Base-by-base conservation (phyloP, 164 flowering plant genomes). In the Vitis labrusca region DNA sequence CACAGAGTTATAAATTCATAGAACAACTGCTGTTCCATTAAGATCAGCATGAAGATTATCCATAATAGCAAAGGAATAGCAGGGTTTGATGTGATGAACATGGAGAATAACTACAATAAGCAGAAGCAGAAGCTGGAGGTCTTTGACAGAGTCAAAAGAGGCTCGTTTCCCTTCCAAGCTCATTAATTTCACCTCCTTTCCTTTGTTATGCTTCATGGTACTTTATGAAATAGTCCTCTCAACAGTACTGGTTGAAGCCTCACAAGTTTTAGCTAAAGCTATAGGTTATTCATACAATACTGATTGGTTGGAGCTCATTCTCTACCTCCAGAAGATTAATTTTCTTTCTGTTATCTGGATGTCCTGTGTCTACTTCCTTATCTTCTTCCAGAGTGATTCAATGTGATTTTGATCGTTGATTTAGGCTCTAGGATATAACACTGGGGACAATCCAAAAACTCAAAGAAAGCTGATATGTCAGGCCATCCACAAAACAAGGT, bases 191-290 rank as follows among this genome's bases (percentile, higher is more conserved):
- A 16, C 57, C 19, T 67, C 77, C 15, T 17, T 70, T 54, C 75
- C 79, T 10, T 10, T 73, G 3, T 63, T 74, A 59, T 66, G 17
- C 59, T 53, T 66, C 65, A 57, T 66, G 58, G 30, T 81, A 5
- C 69, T 23, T 63, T 54, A 32, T 17, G 70, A 75, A 54, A 32
- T 30, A 49, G 1, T 58, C 5, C 53, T 70, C 61, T 75, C 54
- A 10, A 29, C 8, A 10, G 51, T 17, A 16, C 49, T 67, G 15
- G 6, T 27, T 19, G 55, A 73, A 15, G 8, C 64, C 74, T 54
- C 57, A 27, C 8, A 50, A 13, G 11, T 58, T 23, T 68, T 73
- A 2, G 4, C 63, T 10, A 16, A 10, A 8, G 17, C 56, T 8
- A 29, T 8, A 3, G 59, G 8, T 30, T 55, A 15, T n/a, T 16